A percentile compares a stretch with the other conserved stretches of the same genome.
Conservation (phyloP, 352 stramenopile species). For the Phytophthora fragariaefolia region DNA sequence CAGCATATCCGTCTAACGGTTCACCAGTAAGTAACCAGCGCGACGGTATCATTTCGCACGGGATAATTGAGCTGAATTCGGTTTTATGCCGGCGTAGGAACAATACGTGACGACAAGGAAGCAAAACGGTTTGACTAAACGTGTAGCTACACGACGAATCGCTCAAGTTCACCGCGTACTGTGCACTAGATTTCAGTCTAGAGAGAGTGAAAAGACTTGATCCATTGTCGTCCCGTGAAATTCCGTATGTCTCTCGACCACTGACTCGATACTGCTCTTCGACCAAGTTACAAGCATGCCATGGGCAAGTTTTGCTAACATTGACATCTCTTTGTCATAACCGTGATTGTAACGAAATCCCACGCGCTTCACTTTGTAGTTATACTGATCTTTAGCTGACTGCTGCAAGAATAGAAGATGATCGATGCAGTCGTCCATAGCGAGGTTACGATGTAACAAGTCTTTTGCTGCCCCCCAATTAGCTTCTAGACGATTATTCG, state of each 20-base stretch:
- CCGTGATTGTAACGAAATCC: not conserved
- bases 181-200: not conserved
- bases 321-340: conserved; percentile 5
- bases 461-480: conserved; percentile 10
- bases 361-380: not conserved
- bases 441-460: not conserved
- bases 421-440: conserved; percentile 11
- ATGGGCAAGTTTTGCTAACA: not conserved
- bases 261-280: not conserved
- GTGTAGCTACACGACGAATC: not conserved
- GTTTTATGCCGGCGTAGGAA: not conserved
- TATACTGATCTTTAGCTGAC: conserved; percentile 6
- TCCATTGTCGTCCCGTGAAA: too few species aligned
- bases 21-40: too few species aligned
- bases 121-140: not conserved
- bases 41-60: too few species aligned
- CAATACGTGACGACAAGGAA: not conserved
- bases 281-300: not conserved
- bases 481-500: conserved; percentile 11
- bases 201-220: too few species aligned
- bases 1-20: too few species aligned
- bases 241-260: too few species aligned
- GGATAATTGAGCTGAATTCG: not conserved
- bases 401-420: conserved; percentile 9
- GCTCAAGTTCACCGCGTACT: not conserved